Conservation (phyloP, 139 green algal species). For the Pseudopediastrum boryanum region DNA sequence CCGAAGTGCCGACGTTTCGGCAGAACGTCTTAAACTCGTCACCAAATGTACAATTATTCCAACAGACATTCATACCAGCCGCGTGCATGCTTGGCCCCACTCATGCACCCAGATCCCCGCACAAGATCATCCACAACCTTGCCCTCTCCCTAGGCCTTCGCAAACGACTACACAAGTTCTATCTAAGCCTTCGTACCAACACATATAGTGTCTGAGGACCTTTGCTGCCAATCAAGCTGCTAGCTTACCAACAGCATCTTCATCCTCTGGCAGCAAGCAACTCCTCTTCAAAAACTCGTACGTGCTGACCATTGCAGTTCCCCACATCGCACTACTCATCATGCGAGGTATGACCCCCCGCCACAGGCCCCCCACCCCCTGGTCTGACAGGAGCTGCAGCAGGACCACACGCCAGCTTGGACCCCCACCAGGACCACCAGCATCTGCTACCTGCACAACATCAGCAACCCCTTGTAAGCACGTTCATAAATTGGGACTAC, state of each 20-base stretch:
- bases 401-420: slow-evolving; percentile 43
- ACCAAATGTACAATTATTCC: too few relatives aligned
- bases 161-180: neutral
- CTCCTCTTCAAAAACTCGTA: slow-evolving; percentile 85
- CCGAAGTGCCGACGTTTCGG: too few relatives aligned
- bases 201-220: neutral
- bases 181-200: neutral
- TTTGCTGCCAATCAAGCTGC: neutral
- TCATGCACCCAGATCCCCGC: too few relatives aligned
- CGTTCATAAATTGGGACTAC: neutral
- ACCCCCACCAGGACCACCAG: slow-evolving; percentile 28
- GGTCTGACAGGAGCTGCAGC: slow-evolving; percentile 60
- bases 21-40: too few relatives aligned
- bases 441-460: slow-evolving; percentile 49
- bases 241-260: neutral
- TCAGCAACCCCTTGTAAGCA: neutral
- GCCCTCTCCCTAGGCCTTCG: too few relatives aligned
- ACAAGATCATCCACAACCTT: too few relatives aligned
- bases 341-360: slow-evolving; percentile 78
- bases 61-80: too few relatives aligned
- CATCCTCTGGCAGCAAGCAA: slow-evolving; percentile 52
- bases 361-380: slow-evolving; percentile 75
- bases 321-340: slow-evolving; percentile 80
- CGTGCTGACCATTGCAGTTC: slow-evolving; percentile 80
- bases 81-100: too few relatives aligned